Evolutionary conservation across 1,139 yeast genomes (phyloP).

Genomic region (Taiozyma onychis): DNA sequence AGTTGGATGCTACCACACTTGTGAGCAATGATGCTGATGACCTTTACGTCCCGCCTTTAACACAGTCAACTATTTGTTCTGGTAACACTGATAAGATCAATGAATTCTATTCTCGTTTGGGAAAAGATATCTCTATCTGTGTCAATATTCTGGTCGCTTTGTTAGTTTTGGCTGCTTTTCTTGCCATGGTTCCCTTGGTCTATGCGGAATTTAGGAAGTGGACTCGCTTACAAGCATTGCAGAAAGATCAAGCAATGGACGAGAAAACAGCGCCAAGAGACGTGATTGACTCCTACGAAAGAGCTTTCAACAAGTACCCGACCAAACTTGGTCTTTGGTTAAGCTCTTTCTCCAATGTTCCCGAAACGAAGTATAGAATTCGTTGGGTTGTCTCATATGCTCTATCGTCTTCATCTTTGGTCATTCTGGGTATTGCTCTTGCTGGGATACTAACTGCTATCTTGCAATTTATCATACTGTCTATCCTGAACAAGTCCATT

Average conservation of each 20-base stretch:
- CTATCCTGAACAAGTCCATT: constrained; percentile 21
- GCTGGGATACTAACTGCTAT: constrained; percentile 44
- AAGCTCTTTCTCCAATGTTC: constrained; percentile 5
- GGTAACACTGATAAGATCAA: constrained; percentile 24
- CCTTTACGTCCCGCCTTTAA: constrained; percentile 26
- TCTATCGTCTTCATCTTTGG: constrained; percentile 41
- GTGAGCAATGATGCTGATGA: constrained; percentile 18
- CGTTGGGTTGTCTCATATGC: constrained; percentile 48
- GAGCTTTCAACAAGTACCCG: constrained; percentile 26
- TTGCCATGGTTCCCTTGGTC: constrained; percentile 36
- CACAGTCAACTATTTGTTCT: constrained; percentile 23
- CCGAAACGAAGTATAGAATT: constrained; percentile 19
- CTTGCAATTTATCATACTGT: constrained; percentile 41
- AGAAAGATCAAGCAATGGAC: constrained; percentile 10
- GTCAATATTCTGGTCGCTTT: constrained; percentile 36
- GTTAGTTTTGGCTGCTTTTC: constrained; percentile 34
- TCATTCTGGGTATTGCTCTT: constrained; percentile 40
- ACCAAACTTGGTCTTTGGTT: constrained; percentile 16
- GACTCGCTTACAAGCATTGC: constrained; percentile 35
- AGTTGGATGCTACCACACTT: constrained; percentile 28
- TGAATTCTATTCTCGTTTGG: constrained; percentile 29
- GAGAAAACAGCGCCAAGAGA: constrained; percentile 13
- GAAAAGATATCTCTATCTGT: constrained; percentile 27
- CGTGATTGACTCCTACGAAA: constrained; percentile 26
- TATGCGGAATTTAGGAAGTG: constrained; percentile 45